phyloP scores from a whole-genome alignment of 176 grass and related monocot genomes.

The Musa itinerans region DNA sequence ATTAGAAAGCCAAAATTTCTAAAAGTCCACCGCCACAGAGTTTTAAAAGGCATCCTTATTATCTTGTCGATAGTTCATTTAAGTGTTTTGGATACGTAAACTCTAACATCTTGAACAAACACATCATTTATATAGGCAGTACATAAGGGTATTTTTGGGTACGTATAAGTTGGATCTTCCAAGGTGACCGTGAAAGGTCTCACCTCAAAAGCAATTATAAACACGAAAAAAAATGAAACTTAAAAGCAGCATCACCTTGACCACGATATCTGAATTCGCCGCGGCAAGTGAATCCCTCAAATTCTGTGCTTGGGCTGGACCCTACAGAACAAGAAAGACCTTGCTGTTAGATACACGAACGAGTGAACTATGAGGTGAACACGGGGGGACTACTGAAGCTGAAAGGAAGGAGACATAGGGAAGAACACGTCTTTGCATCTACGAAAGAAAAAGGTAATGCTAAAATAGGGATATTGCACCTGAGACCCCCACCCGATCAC shows the following conservation, averaged over 20 bases:
- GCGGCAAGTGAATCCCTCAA: conserved; percentile 29
- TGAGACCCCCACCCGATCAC: conserved; percentile 90
- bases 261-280: conserved; percentile 14
- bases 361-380: not conserved
- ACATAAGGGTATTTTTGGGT: too few relatives aligned
- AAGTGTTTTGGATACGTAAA: too few relatives aligned
- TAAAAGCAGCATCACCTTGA: conserved; percentile 15
- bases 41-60: too few relatives aligned
- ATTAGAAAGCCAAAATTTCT: too few relatives aligned
- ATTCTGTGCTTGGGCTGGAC: conserved; percentile 29
- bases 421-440: too few relatives aligned
- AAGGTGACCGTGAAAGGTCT: too few relatives aligned
- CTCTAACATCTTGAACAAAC: too few relatives aligned
- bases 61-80: too few relatives aligned
- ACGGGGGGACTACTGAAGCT: too few relatives aligned
- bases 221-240: not conserved
- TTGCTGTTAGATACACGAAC: not conserved
- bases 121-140: too few relatives aligned
- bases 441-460: not conserved
- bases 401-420: not conserved
- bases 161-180: too few relatives aligned
- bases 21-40: too few relatives aligned
- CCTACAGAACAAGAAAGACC: conserved; percentile 1
- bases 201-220: not conserved
- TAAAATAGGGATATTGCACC: conserved; percentile 16